Base-by-base conservation (phyloP, 345 rosid species). In the Acer negundo region DNA sequence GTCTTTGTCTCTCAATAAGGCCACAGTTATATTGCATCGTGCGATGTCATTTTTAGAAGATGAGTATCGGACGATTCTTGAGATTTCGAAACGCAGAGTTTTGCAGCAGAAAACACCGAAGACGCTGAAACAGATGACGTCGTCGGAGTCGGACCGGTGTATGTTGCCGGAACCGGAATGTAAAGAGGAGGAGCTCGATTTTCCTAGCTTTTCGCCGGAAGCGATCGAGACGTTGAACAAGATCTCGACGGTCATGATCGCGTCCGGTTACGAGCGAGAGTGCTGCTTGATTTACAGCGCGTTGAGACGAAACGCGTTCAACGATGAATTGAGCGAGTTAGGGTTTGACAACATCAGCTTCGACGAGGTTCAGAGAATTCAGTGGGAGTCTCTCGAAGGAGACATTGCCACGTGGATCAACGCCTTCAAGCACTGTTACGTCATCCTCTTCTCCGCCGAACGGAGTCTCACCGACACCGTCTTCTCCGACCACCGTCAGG, bases 351-450 rank as follows among this genome's bases (percentile, higher is more conserved):
- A 81, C 53, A 74, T 92, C 47, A 92, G 87, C 78, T 78, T 87
- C 10, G 98, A 95, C 46, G 98, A 95, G 44, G 86, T 90, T 3
- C 97, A 92, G 72, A 89, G 40, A 77, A 88, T 89, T 86, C 77
- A 77, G 2, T 93, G 98, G 99, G 97, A 91, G 22, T 67, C 90
- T 24, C 81, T 94, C 10, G 96, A 93, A 77, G 86, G 82, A 10
- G 96, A 93, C 75, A 95, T 95, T 77, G 81, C 79, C 23, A 71
- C 84, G 0, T 93, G 98, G 95, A 87, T 85, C 84, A 69, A 81
- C 1, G 74, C 82, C 71, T 85, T 91, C 72, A 90, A 86, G 64
- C 88, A 83, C 28, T 90, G 89, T 80, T 78, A 89, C 69, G 26
- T 80, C 16, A 71, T 69, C 23, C 81, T 88, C 47, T 89, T 89